Conservation (phyloP, 768 basidiomycete genomes). For the Myochromella boudieri region DNA sequence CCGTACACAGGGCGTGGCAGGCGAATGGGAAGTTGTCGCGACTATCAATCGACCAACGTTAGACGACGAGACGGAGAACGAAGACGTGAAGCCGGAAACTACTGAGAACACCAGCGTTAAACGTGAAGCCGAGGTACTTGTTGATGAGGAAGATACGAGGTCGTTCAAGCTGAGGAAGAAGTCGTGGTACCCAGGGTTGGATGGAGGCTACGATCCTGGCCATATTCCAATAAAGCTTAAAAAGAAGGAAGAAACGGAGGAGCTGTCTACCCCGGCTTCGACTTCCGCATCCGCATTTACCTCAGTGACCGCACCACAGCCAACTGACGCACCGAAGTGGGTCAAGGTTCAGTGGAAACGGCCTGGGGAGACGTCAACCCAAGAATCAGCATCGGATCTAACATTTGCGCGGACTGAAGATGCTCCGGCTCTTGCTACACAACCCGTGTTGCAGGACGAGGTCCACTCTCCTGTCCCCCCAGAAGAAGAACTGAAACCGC, state of each 20-base stretch:
- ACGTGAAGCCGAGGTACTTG: conserved; percentile 36
- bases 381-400: background rate
- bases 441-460: background rate
- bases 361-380: conserved; percentile 10
- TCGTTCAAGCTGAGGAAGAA: conserved; percentile 71
- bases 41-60: conserved; percentile 23
- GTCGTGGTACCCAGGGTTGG: conserved; percentile 57
- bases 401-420: background rate
- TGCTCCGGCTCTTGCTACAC: background rate
- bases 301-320: conserved; percentile 8
- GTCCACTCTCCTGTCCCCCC: background rate
- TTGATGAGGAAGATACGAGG: conserved; percentile 53
- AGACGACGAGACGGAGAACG: conserved; percentile 11
- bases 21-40: conserved; percentile 74
- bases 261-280: conserved; percentile 6
- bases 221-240: conserved; percentile 65
- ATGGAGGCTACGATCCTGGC: conserved; percentile 82
- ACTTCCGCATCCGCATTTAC: conserved; percentile 1
- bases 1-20: conserved; percentile 66
- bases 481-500: conserved; percentile 1
- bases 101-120: conserved; percentile 25
- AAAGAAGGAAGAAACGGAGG: conserved; percentile 46
- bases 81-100: conserved; percentile 15
- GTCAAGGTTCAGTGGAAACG: conserved; percentile 34
- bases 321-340: conserved; percentile 30